phyloP scores from a whole-genome alignment of 768 basidiomycete species.

The Boletellus sp. region DNA sequence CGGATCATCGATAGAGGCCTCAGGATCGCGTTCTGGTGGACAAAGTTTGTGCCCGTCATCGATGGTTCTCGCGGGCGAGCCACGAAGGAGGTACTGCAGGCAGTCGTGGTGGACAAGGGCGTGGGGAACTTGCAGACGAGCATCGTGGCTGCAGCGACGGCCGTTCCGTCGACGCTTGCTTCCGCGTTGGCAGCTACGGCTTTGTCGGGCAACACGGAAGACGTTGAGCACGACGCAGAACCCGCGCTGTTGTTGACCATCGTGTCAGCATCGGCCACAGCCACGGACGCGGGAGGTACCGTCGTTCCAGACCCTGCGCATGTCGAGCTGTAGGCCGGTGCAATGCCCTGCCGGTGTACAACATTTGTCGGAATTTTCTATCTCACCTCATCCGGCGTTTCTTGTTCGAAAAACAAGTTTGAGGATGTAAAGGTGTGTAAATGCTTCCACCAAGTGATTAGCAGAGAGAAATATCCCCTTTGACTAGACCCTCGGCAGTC shows the following conservation, averaged over 20 bases:
- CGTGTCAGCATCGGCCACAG: background rate
- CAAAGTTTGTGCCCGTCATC: slow-evolving; percentile 55
- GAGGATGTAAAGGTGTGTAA: no score
- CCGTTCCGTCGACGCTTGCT: slow-evolving; percentile 8
- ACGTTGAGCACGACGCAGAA: background rate
- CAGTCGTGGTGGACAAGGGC: background rate
- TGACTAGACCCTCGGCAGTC: no score
- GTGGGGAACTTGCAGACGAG: slow-evolving; percentile 5
- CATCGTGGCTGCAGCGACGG: slow-evolving; percentile 1
- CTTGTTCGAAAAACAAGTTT: background rate
- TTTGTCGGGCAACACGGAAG: background rate
- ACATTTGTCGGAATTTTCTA: background rate
- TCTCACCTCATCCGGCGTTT: background rate
- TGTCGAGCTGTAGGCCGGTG: slow-evolving; percentile 16
- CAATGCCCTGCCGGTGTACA: background rate
- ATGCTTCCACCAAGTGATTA: no score
- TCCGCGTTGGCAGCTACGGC: slow-evolving; percentile 9
- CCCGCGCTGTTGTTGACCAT: background rate
- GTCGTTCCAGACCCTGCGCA: slow-evolving; percentile 3
- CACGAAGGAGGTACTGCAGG: slow-evolving; percentile 3
- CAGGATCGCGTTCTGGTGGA: slow-evolving; percentile 86
- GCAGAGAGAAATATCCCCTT: no score
- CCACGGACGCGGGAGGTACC: background rate
- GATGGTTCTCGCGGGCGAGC: slow-evolving; percentile 3
- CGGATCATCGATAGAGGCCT: slow-evolving; percentile 78